Evolutionary conservation across 2,329 filamentous ascomycete species (phyloP), one percentile per base, ranked within the genome.

Genomic region (Ophiognomonia clavigignenti-juglandacearum): DNA sequence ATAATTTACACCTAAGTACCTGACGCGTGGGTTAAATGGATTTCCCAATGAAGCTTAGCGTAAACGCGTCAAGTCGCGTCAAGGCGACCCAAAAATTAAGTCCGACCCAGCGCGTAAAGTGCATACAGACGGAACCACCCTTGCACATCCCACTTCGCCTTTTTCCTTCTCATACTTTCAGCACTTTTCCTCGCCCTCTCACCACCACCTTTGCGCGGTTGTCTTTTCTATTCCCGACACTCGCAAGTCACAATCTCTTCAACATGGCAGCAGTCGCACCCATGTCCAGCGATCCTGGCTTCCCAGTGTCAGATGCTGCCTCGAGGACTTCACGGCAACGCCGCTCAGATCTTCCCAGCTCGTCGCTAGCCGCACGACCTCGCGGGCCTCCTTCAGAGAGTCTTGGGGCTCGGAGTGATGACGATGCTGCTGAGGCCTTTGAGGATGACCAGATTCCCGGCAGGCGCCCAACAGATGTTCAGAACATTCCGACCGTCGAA

Each of bases 401-500:
- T 52, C 59, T 75, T 52, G 79, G 74, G 43, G 76, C 74, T 0
- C 70, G 72, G n/a, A 83, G 80, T 53, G 80, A 84, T 48, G 78
- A 83, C 48, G 80, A 79, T 56, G 75, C 66, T 9, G 43, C 39
- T 6, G 77, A 81, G 54, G 79, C 78, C 4, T 83, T 83, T 54
- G 80, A 75, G 48, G 81, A 85, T 58, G 80, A 85, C 57, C 79
- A 83, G 61, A 70, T 83, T 9, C 80, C 80, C 1, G 65, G 67
- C 39, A 70, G 71, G 49, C 69, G 78, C 50, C 62, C 71, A 19
- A 64, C 69, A 38, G 70, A 78, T 47, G 59, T 67, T 20, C 60
- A 69, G 51, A 74, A 71, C 43, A 77, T 93, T 26, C 82, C 86
- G 6, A 77, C 80, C 48, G 86, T 92, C 6, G 83, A 89, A 53